Evolutionary conservation across 1,284 basidiomycete genomes (phyloP).

Genomic region (Leccinum angustisporum): DNA sequence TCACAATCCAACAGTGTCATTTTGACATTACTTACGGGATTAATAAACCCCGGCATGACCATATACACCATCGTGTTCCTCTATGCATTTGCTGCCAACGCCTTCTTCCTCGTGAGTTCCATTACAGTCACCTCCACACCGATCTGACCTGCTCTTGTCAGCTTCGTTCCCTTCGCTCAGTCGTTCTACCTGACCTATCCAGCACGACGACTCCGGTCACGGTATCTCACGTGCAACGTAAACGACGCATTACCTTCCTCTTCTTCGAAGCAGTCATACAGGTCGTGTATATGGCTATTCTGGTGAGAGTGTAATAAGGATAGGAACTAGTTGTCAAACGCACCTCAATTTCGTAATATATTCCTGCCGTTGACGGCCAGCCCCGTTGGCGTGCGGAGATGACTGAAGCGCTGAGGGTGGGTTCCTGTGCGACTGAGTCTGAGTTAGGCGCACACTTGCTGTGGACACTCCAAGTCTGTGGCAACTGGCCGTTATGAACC

Average conservation of each 20-base stretch:
- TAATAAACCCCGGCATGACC: slow-evolving; percentile 60
- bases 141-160: slow-evolving; percentile 31
- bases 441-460: background rate
- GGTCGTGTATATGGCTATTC: slow-evolving; percentile 77
- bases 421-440: too few species aligned
- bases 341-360: background rate
- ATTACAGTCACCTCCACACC: background rate
- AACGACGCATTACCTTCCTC: slow-evolving; percentile 78
- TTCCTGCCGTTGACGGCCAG: background rate
- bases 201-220: slow-evolving; percentile 48
- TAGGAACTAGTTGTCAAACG: background rate
- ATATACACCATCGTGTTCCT: slow-evolving; percentile 75
- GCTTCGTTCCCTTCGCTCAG: slow-evolving; percentile 89
- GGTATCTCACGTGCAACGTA: slow-evolving; percentile 77
- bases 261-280: slow-evolving; percentile 80
- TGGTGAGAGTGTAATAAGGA: slow-evolving; percentile 54
- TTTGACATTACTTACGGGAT: slow-evolving; percentile 60
- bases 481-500: background rate
- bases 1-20: slow-evolving; percentile 57
- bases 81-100: slow-evolving; percentile 87
- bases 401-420: too few species aligned
- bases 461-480: background rate
- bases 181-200: slow-evolving; percentile 70
- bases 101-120: slow-evolving; percentile 85
- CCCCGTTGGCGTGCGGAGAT: too few species aligned